These are phyloP conservation scores for Thielaviopsis euricoi DNA, from an alignment of 2,329 filamentous ascomycete genomes.

Conservation along the genomic window DNA sequence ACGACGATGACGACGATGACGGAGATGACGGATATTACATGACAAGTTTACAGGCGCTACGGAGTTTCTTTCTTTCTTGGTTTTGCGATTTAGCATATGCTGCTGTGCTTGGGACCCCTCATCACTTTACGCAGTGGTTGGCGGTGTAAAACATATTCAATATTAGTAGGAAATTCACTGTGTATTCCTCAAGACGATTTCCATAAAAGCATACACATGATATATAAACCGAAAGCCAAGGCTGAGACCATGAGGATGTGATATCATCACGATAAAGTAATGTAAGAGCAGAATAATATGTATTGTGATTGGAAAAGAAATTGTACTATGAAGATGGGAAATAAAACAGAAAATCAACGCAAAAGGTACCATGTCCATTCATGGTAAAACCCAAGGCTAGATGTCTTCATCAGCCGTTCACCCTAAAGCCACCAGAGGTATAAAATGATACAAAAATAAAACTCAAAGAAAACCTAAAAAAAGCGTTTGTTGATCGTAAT, in stretches of 20 bases:
- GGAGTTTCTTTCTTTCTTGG: too few species aligned
- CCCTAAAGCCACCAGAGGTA: background rate
- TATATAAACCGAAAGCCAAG: background rate
- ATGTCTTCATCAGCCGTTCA: constrained; percentile 7
- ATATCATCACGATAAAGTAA: background rate
- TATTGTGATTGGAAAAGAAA: background rate
- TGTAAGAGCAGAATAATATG: background rate
- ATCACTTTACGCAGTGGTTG: too few species aligned
- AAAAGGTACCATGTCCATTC: constrained; percentile 8
- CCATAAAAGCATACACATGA: too few species aligned
- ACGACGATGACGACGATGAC: background rate
- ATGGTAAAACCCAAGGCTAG: constrained; percentile 8
- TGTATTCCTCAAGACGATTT: too few species aligned
- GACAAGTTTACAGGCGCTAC: too few species aligned
- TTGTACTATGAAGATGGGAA: background rate
- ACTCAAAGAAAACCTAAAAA: background rate
- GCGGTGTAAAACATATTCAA: too few species aligned
- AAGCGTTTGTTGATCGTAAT: background rate
- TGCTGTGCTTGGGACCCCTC: too few species aligned
- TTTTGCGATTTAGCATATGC: background rate
- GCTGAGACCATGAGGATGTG: background rate
- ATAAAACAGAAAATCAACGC: constrained; percentile 1
- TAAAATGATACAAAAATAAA: background rate
- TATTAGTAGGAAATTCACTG: too few species aligned
- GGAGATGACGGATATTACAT: background rate